Evolutionary conservation across 2,329 filamentous ascomycete genomes (phyloP).

Genomic region (Exophiala sp.): DNA sequence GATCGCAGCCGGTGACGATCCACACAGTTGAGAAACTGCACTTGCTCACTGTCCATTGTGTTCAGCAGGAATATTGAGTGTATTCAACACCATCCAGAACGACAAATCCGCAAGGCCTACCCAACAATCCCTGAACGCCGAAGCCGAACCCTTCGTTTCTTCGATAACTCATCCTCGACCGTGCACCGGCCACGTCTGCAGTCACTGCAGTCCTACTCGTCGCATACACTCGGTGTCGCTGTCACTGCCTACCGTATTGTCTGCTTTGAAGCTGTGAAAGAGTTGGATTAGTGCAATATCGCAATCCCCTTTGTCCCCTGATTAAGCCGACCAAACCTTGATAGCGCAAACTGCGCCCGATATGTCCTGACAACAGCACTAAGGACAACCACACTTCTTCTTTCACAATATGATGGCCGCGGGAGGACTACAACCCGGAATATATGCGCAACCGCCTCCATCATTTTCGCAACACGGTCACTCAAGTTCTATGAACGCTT

Average conservation of each 20-base stretch:
- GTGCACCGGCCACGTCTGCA: background rate
- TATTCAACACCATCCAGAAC: too few relatives aligned
- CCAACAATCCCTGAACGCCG: too few relatives aligned
- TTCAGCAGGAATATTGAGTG: too few relatives aligned
- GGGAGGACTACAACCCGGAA: slow-evolving; percentile 18
- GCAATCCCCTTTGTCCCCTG: background rate
- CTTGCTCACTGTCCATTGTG: too few relatives aligned
- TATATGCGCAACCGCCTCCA: slow-evolving; percentile 28
- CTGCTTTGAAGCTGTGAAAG: background rate
- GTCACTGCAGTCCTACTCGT: background rate
- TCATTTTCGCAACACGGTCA: slow-evolving; percentile 28
- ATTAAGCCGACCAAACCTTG: background rate
- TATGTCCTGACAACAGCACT: slow-evolving; percentile 13
- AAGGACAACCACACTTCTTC: background rate
- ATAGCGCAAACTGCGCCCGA: slow-evolving; percentile 15
- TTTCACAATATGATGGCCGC: slow-evolving; percentile 19
- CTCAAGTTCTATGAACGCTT: slow-evolving; percentile 28
- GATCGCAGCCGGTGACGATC: too few relatives aligned
- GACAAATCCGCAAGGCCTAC: too few relatives aligned
- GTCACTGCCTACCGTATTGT: background rate
- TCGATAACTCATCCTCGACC: background rate
- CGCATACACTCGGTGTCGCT: background rate
- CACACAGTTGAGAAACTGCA: too few relatives aligned
- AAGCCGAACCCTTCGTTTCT: too few relatives aligned
- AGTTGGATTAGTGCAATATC: background rate